phyloP scores from a whole-genome alignment of 371 early-diverging fungal species.

The Sanchytrium tribonematis region DNA sequence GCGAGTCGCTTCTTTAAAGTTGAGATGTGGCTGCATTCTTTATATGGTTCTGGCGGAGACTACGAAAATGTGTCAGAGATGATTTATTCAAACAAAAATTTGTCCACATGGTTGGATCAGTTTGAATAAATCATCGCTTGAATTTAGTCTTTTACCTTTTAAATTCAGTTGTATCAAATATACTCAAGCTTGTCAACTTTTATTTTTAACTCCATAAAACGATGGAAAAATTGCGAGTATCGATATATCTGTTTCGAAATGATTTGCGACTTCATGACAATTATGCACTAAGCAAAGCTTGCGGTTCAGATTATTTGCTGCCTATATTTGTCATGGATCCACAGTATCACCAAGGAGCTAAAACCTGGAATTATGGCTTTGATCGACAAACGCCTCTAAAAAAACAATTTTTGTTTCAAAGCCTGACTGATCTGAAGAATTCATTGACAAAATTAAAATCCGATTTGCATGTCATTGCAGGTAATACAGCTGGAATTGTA shows the following conservation, averaged over 20 bases:
- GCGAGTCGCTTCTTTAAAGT: too few species aligned
- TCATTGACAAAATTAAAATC: constrained; percentile 4
- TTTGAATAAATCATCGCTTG: too few species aligned
- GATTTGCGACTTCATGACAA: constrained; percentile 16
- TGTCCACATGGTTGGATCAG: too few species aligned
- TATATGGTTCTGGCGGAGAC: constrained; percentile 21
- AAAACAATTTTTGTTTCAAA: constrained; percentile 8
- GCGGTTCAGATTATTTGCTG: constrained; percentile 5
- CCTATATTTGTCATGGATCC: constrained; percentile 7
- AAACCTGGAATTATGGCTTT: constrained; percentile 12
- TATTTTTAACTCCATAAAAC: not conserved
- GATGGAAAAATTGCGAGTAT: not conserved
- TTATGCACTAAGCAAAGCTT: constrained; percentile 7
- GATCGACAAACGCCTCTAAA: constrained; percentile 7
- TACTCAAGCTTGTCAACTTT: not conserved
- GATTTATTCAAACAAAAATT: too few species aligned
- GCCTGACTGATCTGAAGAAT: constrained; percentile 7
- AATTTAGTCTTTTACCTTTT: too few species aligned
- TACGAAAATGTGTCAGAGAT: too few species aligned
- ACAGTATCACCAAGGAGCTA: constrained; percentile 6
- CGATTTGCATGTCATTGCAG: constrained; percentile 9
- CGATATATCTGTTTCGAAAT: constrained; percentile 13
- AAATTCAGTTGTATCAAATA: too few species aligned
- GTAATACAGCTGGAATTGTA: constrained; percentile 10
- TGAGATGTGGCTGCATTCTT: too few species aligned